These are phyloP conservation scores for Chlorella ohadii DNA, from an alignment of 139 green algal genomes.

Conservation along the genomic window DNA sequence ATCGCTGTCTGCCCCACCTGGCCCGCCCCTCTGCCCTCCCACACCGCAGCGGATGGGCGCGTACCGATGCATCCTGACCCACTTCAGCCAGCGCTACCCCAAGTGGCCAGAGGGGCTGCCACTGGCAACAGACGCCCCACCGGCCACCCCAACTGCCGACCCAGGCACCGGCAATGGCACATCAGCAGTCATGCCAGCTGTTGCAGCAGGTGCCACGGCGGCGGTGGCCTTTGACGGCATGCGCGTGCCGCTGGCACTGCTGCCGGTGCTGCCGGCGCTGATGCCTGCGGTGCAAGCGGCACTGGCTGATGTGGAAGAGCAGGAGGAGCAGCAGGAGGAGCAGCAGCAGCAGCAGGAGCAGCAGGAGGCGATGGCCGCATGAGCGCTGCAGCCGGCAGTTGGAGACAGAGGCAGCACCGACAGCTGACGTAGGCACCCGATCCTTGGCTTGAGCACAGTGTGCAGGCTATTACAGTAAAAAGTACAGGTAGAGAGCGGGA, in stretches of 20 bases:
- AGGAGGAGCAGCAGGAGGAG: neutral
- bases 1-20: no score
- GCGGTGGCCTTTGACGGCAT: conserved; percentile 72
- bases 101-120: conserved; percentile 54
- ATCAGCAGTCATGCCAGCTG: neutral
- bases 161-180: neutral
- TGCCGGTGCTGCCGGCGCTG: conserved; percentile 42
- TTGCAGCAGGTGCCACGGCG: neutral
- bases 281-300: conserved; percentile 24
- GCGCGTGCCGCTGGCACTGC: conserved; percentile 51
- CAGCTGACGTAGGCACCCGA: no score
- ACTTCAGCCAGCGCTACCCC: conserved; percentile 77
- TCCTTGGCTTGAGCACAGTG: no score
- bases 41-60: conserved; percentile 58
- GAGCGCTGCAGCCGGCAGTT: no score
- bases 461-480: no score
- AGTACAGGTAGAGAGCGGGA: no score
- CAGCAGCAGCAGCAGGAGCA: no score
- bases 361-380: no score
- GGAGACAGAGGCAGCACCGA: no score
- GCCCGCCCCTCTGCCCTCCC: neutral
- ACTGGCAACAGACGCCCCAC: neutral
- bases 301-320: conserved; percentile 15
- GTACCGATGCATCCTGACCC: conserved; percentile 66
- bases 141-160: neutral